These are phyloP conservation scores for Omphalotus olearius DNA, from an alignment of 1,284 basidiomycete species.

Conservation along the genomic window DNA sequence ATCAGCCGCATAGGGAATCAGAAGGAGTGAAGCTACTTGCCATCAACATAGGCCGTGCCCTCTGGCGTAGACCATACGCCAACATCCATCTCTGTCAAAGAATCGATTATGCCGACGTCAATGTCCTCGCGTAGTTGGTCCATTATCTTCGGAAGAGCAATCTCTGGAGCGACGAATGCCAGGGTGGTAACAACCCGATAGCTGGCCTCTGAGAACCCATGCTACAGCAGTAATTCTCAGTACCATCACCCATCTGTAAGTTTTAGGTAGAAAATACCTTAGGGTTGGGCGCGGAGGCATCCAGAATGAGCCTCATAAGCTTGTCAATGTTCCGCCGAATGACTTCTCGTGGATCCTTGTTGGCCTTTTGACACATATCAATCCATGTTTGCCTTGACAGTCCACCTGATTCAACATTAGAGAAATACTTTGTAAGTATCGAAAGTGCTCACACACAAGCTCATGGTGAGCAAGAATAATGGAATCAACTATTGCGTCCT, in stretches of 20 bases:
- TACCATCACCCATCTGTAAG: not conserved
- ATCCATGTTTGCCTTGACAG: slow-evolving; percentile 75
- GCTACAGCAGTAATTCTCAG: not conserved
- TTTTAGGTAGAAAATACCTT: slow-evolving; percentile 17
- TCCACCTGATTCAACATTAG: slow-evolving; percentile 34
- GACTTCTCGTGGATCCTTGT: slow-evolving; percentile 64
- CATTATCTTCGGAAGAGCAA: slow-evolving; percentile 67
- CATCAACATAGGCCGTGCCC: slow-evolving; percentile 76
- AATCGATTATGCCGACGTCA: slow-evolving; percentile 48
- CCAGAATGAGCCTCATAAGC: slow-evolving; percentile 47
- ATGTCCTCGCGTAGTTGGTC: slow-evolving; percentile 65
- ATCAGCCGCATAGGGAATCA: not conserved
- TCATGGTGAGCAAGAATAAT: slow-evolving; percentile 76
- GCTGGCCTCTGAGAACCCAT: slow-evolving; percentile 58
- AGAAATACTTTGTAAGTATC: not conserved
- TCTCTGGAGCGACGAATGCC: slow-evolving; percentile 71
- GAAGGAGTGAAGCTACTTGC: slow-evolving; percentile 33
- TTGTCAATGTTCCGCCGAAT: slow-evolving; percentile 46
- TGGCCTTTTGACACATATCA: slow-evolving; percentile 69
- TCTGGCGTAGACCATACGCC: slow-evolving; percentile 84
- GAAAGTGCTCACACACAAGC: slow-evolving; percentile 44
- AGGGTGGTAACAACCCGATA: slow-evolving; percentile 76
- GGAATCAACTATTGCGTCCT: slow-evolving; percentile 48
- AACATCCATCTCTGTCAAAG: slow-evolving; percentile 69
- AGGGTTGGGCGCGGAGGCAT: slow-evolving; percentile 35